A percentile compares a stretch with the other conserved stretches of the same genome.
These are phyloP conservation scores for Cyberlindnera mrakii DNA, from an alignment of 805 yeast genomes.

Conservation along the genomic window DNA sequence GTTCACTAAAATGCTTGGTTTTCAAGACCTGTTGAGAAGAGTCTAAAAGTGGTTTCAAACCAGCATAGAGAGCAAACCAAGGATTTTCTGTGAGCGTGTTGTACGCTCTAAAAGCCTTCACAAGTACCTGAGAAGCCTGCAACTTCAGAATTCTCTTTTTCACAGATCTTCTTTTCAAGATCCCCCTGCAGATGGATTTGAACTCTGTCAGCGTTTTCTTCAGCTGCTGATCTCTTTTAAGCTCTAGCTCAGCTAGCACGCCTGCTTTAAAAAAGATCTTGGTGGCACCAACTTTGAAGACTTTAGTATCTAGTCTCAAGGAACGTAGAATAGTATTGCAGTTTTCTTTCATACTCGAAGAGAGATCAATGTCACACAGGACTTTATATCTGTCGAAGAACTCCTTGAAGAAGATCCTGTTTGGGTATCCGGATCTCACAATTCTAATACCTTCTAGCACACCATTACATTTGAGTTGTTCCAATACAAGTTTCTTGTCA, in stretches of 20 bases:
- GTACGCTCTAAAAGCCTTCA: constrained; percentile 51
- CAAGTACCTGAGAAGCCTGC: constrained; percentile 66
- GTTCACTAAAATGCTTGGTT: constrained; percentile 49
- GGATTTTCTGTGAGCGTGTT: constrained; percentile 47
- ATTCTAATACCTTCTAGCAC: constrained; percentile 96
- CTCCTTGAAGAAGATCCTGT: constrained; percentile 77
- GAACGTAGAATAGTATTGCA: constrained; percentile 62
- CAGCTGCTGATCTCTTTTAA: constrained; percentile 61
- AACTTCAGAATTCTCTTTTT: constrained; percentile 46
- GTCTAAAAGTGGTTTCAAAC: constrained; percentile 68
- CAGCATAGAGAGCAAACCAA: constrained; percentile 73
- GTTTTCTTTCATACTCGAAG: constrained; percentile 54
- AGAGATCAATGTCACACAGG: constrained; percentile 28
- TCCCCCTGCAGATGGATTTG: constrained; percentile 64
- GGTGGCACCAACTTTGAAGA: constrained; percentile 87
- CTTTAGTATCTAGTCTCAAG: constrained; percentile 63
- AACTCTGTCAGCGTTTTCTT: constrained; percentile 49
- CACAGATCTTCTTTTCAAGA: constrained; percentile 43
- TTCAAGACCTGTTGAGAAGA: constrained; percentile 57
- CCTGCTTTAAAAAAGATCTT: constrained; percentile 96
- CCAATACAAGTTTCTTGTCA: constrained; percentile 71
- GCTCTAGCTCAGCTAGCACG: constrained; percentile 84
- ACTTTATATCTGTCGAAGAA: constrained; percentile 72
- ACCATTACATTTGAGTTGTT: constrained; percentile 93
- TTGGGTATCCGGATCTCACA: constrained; percentile 96